Evolutionary conservation across 768 basidiomycete genomes (phyloP), one percentile per base, ranked within the genome.

Genomic region (Leucocoprinus leucothites): DNA sequence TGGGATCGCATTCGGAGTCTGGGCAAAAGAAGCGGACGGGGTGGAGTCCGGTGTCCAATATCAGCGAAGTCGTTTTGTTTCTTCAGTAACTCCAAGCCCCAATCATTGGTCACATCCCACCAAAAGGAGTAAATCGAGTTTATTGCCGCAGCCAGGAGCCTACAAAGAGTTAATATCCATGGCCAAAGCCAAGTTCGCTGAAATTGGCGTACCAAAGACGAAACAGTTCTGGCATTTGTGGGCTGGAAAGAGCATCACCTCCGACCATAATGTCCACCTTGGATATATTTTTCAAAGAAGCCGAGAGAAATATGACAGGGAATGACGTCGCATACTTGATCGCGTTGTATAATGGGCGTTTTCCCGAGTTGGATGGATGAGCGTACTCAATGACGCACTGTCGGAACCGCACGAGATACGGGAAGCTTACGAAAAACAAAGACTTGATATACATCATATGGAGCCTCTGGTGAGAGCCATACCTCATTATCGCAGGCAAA

Each of bases 81-180:
- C 51, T 77, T 78, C 56, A 98, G 73, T 41, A 98, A 72, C 43
- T 85, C 82, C 52, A 99, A 77, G 4, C 97, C 97, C 95, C 96
- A 99, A 67, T 99, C 97, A 67, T 96, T 91, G 46, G 92, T 94
- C 41, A 98, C 81, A 70, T 98, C 97, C 97, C 97, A 99, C 91
- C 94, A 99, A 69, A 96, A 98, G 2, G 94, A 95, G 70, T 93
- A 99, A 26, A 90, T 68, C 2, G 95, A 96, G 70, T 98, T 98
- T 63, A 96, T 68, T 34, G 82, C 78, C 21, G 92, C 94, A 9
- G 87, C 82, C 43, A 97, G 69, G 14, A 98, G 69, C 94, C 94
- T 96, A 54, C 19, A 40, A 26, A 41, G 26, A 58, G 61, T 49
- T 46, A 44, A 31, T 34, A 44, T 48, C 31, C 26, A 58, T 14